Conservation (phyloP, 768 basidiomycete species). For the Agaricus subrufescens region DNA sequence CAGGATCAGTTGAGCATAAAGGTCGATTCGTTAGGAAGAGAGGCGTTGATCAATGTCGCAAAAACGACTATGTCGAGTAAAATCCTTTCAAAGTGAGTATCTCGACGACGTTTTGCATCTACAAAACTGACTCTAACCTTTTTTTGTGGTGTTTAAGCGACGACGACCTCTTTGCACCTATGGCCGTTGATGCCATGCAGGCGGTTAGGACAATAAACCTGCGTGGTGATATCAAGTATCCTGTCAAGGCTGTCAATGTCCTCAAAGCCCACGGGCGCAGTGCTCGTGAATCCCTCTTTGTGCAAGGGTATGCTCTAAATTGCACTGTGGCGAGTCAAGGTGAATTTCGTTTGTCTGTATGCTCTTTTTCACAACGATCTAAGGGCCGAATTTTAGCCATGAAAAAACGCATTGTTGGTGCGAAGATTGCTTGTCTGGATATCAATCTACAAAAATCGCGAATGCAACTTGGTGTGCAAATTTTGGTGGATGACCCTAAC, state of each 20-base stretch:
- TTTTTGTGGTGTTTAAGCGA: conserved; percentile 49
- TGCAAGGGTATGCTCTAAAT: conserved; percentile 96
- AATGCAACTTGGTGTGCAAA: conserved; percentile 98
- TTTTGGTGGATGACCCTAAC: conserved; percentile 93
- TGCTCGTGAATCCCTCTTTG: conserved; percentile 90
- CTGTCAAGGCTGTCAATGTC: conserved; percentile 98
- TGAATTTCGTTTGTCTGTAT: conserved; percentile 25
- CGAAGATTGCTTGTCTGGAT: conserved; percentile 98
- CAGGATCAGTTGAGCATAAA: conserved; percentile 95
- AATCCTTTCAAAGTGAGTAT: conserved; percentile 91
- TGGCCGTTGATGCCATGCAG: conserved; percentile 99
- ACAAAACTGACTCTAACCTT: neutral
- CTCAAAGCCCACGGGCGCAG: conserved; percentile 97
- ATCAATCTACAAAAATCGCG: conserved; percentile 95
- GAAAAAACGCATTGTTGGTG: conserved; percentile 90
- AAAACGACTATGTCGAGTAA: conserved; percentile 99
- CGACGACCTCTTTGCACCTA: conserved; percentile 95
- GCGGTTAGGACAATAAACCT: conserved; percentile 93
- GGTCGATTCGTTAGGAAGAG: conserved; percentile 87
- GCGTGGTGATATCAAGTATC: conserved; percentile 96
- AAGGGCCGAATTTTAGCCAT: conserved; percentile 57
- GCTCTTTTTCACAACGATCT: neutral
- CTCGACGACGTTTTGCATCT: neutral
- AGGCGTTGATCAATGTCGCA: conserved; percentile 91
- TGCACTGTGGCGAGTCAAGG: conserved; percentile 99